Percentiles rank a stretch among this genome's conserved stretches.
Evolutionary conservation across 768 basidiomycete species (phyloP).

Genomic region (Mycena sanguinolenta): DNA sequence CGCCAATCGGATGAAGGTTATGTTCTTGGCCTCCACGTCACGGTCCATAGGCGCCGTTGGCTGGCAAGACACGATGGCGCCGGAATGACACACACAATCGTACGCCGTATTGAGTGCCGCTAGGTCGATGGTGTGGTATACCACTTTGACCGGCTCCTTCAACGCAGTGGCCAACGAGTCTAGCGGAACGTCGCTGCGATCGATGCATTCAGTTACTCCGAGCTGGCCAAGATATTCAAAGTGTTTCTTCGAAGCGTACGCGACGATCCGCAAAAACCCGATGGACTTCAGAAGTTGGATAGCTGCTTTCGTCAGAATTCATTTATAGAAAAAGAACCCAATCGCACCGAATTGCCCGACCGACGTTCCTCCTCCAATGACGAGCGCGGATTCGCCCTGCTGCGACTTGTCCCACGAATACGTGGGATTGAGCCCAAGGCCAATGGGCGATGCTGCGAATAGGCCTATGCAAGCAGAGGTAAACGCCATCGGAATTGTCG

Average conservation of each 20-base stretch:
- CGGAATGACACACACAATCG: slow-evolving; percentile 11
- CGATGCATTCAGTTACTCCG: slow-evolving; percentile 51
- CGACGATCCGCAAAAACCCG: slow-evolving; percentile 54
- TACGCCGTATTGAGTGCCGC: slow-evolving; percentile 13
- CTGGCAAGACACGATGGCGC: slow-evolving; percentile 2
- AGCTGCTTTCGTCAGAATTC: slow-evolving; percentile 36
- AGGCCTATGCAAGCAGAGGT: slow-evolving; percentile 33
- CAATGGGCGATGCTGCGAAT: slow-evolving; percentile 30
- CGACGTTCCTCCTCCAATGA: slow-evolving; percentile 29
- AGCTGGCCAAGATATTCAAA: slow-evolving; percentile 50
- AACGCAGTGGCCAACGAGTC: slow-evolving; percentile 3
- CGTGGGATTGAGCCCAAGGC: slow-evolving; percentile 33
- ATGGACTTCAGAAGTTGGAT: slow-evolving; percentile 57
- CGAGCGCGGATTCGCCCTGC: slow-evolving; percentile 32
- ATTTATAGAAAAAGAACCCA: not conserved
- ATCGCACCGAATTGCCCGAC: slow-evolving; percentile 33
- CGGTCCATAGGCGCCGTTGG: not conserved
- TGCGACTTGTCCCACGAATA: slow-evolving; percentile 32
- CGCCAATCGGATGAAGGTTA: slow-evolving; percentile 3
- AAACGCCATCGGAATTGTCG: slow-evolving; percentile 32
- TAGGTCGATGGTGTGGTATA: slow-evolving; percentile 2
- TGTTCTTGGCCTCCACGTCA: not conserved
- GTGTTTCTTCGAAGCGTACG: slow-evolving; percentile 51
- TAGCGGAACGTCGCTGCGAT: slow-evolving; percentile 27
- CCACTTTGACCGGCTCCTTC: slow-evolving; percentile 12